A percentile compares a stretch with the other conserved stretches of the same genome.
phyloP scores from a whole-genome alignment of 2,329 filamentous ascomycete genomes.

The Ambrosiella beaveri region DNA sequence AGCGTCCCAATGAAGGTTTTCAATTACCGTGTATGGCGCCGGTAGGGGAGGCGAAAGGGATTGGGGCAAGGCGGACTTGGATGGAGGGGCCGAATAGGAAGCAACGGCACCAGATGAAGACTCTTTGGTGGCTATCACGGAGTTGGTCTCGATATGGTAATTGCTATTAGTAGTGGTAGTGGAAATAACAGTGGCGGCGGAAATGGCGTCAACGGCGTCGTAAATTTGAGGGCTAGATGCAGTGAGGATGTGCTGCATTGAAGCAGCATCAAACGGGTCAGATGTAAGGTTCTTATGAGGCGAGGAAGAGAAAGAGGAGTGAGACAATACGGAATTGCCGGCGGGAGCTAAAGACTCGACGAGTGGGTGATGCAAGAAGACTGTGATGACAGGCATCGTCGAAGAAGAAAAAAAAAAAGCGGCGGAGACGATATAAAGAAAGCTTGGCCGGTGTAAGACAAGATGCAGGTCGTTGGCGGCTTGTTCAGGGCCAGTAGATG shows the following conservation, averaged over 20 bases:
- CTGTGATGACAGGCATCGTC: not conserved
- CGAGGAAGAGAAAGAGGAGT: not conserved
- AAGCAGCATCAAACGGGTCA: not conserved
- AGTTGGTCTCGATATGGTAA: not conserved
- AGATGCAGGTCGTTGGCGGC: not conserved
- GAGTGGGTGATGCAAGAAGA: not conserved
- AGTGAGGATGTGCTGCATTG: not conserved
- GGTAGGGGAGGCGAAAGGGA: not conserved
- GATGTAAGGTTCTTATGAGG: not conserved
- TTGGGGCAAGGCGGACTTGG: not conserved
- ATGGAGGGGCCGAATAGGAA: not conserved
- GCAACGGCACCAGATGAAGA: not conserved
- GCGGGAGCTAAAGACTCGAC: not conserved
- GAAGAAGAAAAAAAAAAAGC: not conserved
- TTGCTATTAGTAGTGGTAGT: not conserved
- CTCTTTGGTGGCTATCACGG: not conserved
- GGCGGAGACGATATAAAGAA: not conserved
- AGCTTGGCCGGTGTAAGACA: conserved; percentile 2
- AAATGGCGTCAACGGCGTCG: not conserved
- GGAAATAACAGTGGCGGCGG: not conserved
- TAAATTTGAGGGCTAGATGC: not conserved
- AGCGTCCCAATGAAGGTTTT: not conserved
- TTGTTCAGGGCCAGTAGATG: not conserved
- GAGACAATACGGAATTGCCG: not conserved
- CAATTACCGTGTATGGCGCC: not conserved